A percentile compares a stretch with the other conserved stretches of the same genome.
phyloP scores from a whole-genome alignment of 306 rosid genomes.

The Vigna reflexopilosa region DNA sequence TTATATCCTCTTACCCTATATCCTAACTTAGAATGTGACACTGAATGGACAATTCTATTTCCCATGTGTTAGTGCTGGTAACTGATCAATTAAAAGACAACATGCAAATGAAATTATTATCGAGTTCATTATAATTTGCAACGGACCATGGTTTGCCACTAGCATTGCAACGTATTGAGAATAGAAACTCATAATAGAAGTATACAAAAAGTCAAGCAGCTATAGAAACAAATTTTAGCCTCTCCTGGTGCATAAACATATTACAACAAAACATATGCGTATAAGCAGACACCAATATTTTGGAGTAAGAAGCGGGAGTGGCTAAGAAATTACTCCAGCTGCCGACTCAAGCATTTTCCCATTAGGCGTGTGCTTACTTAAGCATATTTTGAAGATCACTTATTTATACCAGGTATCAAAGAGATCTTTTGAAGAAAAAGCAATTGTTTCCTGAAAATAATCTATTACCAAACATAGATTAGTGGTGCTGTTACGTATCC shows the following conservation, averaged over 20 bases:
- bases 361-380: neutral
- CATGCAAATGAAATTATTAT: slow-evolving; percentile 19
- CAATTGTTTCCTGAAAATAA: neutral
- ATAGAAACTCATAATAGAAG: neutral
- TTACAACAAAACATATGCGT: neutral
- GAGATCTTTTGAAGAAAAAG: slow-evolving; percentile 6
- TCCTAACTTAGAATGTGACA: neutral
- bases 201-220: neutral
- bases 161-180: slow-evolving; percentile 13
- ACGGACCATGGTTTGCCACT: neutral
- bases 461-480: slow-evolving; percentile 7
- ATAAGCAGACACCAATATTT: neutral
- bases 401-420: neutral
- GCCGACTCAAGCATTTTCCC: slow-evolving; percentile 7
- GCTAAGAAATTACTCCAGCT: neutral
- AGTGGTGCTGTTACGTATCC: neutral
- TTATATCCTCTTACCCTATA: too few relatives aligned
- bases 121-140: slow-evolving; percentile 19
- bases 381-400: neutral
- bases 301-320: slow-evolving; percentile 5
- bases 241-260: neutral
- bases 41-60: slow-evolving; percentile 13
- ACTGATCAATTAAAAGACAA: neutral
- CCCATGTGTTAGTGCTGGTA: neutral
- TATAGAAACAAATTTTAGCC: slow-evolving; percentile 2